Evolutionary conservation across 192 early-diverging fungal genomes (phyloP).

Genomic region (Powellomyces hirtus): DNA sequence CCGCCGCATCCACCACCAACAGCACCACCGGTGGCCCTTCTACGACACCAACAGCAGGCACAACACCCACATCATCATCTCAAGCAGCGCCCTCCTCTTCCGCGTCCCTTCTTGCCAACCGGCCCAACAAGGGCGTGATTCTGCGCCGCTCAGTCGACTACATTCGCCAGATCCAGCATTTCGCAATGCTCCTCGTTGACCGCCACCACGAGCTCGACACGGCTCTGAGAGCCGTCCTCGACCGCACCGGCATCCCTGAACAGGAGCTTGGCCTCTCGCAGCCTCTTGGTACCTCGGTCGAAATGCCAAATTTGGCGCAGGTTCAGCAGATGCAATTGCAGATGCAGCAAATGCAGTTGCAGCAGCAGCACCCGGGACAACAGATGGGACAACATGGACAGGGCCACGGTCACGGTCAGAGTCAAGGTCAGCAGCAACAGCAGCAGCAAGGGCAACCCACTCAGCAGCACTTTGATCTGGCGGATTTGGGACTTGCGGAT

Average conservation of each 20-base stretch:
- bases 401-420: too few species aligned
- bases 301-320: conserved; percentile 32
- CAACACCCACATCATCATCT: too few species aligned
- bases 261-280: conserved; percentile 44
- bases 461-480: too few species aligned
- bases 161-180: conserved; percentile 74
- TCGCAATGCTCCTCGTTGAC: conserved; percentile 60
- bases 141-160: conserved; percentile 92
- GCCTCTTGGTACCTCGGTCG: conserved; percentile 48
- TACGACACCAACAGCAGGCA: conserved; percentile 4
- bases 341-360: too few species aligned
- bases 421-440: too few species aligned
- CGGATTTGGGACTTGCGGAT: too few species aligned
- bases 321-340: too few species aligned
- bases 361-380: too few species aligned
- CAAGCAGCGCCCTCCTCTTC: neutral
- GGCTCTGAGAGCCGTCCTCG: conserved; percentile 39
- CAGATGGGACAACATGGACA: too few species aligned
- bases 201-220: conserved; percentile 74
- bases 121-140: conserved; percentile 96
- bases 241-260: conserved; percentile 45
- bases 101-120: conserved; percentile 68
- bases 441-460: too few species aligned
- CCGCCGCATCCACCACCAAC: neutral
- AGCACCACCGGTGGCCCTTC: neutral